Evolutionary conservation across 495 filamentous ascomycete genomes (phyloP), one percentile per base, ranked within the genome.

Genomic region (Neurospora sp.): DNA sequence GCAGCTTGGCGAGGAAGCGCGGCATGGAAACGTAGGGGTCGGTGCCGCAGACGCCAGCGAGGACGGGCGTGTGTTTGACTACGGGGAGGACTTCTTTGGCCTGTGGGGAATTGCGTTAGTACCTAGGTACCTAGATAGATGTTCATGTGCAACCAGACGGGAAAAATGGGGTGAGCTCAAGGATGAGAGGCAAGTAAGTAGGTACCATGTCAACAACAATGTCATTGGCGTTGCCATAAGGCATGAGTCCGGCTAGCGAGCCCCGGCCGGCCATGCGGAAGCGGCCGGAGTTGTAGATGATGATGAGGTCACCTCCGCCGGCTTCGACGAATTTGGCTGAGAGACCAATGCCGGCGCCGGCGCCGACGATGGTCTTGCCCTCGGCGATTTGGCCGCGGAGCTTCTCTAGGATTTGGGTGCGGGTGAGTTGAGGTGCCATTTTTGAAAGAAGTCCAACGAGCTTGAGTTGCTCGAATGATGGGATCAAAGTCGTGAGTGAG

Each of bases 181-280:
- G 37, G 40, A 17, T 3, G 20, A n/a, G 53, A 4, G 40, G 22
- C 22, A 27, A 27, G 22, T 27, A 27, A 27, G n/a, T 74, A 31
- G 0, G 20, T 74, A 88, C 88, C 90, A 92, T 92, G 20, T 90
- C 87, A 2, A 91, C 78, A 0, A 92, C 90, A 17, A 91, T 87
- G 31, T 87, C 86, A 78, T 92, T 92, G 4, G 90, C 90, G 77
- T 93, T 89, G 8, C 89, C 87, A 80, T 91, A 93, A 1, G 90
- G 90, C 86, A 93, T 89, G 69, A 93, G 78, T 0, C 90, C 91
- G 0, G 90, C 90, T n/a, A 92, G 81, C 7, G 89, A 91, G 1
- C 90, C 90, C 27, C 87, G 82, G 2, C 90, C 90, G 3, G 90
- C 90, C 91, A 93, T 92, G 40, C 90, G 89, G 81, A 90, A 93